Evolutionary conservation across 1,284 basidiomycete genomes (phyloP), one percentile per base, ranked within the genome.

Genomic region (Porodaedalea pini): DNA sequence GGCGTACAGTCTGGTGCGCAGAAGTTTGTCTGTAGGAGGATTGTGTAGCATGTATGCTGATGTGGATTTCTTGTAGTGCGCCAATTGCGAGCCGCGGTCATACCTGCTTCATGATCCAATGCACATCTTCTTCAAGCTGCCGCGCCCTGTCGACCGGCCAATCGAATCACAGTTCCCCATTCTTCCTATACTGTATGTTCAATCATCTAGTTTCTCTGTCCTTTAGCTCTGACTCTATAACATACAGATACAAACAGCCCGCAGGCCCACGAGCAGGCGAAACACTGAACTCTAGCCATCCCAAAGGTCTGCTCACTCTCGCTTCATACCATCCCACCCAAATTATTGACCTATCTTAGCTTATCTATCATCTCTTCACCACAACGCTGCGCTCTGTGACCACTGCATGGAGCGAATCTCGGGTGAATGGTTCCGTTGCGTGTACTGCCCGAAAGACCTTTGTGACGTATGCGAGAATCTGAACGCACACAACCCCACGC

Each of bases 401-500:
- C 78, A 82, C 49, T 91, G 90, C 67, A 82, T 91, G 78, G 77
- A 74, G 23, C 75, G 72, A 36, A 93, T 95, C 59, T 72, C 77
- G 23, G 93, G 93, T 6, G 81, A 83, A 62, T 96, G 93, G 93
- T 88, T 88, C 70, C 81, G 89, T 62, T 96, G 93, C 67, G 91
- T 83, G 2, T 92, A 92, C 67, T 96, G 93, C 67, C 78, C 81
- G 3, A 84, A 80, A 61, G 92, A 94, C 69, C 75, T 94, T 17
- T 94, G 92, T 70, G 82, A 85, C 55, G 78, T 79, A 32, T 94
- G 92, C 61, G 87, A 93, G 68, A 76, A 73, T 57, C 73, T 90
- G 29, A 90, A 91, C 63, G 87, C 86, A 41, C 92, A 95, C 67
- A 82, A 94, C 64, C 76, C 81, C 55, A 84, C 81, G 2, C 92